A percentile compares a stretch with the other conserved stretches of the same genome.
phyloP scores from a whole-genome alignment of 2,329 filamentous ascomycete genomes.

The Arthroderma sp. region DNA sequence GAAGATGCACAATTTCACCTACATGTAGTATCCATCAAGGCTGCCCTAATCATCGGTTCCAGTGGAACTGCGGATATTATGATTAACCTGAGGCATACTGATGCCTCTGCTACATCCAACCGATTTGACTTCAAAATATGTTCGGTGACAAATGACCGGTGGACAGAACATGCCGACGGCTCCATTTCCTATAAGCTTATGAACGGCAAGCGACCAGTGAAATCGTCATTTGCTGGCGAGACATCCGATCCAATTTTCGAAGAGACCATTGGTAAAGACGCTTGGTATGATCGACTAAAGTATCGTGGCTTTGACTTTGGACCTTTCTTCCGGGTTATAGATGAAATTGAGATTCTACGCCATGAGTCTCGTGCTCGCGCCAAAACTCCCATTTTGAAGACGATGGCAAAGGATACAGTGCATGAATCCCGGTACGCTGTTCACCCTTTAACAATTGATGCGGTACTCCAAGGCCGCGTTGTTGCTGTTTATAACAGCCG shows the following conservation, averaged over 20 bases:
- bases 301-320: slow-evolving; percentile 6
- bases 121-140: slow-evolving; percentile 7
- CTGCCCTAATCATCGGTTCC: neutral
- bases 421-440: slow-evolving; percentile 7
- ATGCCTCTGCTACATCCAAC: neutral
- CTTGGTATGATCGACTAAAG: neutral
- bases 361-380: neutral
- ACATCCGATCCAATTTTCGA: neutral
- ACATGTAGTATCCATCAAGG: neutral
- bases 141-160: neutral
- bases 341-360: neutral
- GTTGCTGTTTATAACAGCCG: neutral
- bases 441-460: slow-evolving; percentile 19
- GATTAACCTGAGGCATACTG: neutral
- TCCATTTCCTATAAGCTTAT: neutral
- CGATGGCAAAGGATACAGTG: neutral
- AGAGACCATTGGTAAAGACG: neutral
- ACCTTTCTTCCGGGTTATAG: slow-evolving; percentile 6
- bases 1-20: neutral
- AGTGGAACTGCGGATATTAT: neutral
- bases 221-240: neutral
- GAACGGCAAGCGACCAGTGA: neutral
- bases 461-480: slow-evolving; percentile 11
- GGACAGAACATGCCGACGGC: neutral
- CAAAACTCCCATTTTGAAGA: neutral